Evolutionary conservation across 1,284 basidiomycete species (phyloP).

Genomic region (Leucoagaricus sp.): DNA sequence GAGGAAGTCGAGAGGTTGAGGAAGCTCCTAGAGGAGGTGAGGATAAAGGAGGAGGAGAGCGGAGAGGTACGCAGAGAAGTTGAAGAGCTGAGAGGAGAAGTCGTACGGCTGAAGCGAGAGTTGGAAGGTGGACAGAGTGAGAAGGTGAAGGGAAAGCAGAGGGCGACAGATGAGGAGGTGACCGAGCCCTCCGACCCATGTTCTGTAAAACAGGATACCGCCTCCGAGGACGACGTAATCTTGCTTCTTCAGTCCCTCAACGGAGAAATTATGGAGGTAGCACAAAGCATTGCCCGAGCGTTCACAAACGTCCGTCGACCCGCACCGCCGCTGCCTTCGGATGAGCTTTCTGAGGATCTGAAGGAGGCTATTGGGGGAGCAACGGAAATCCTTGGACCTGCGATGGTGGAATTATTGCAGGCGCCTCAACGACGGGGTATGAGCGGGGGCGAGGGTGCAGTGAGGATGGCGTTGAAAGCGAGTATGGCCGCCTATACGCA

Average conservation of each 20-base stretch:
- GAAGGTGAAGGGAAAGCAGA: not conserved
- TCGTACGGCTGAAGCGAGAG: conserved; percentile 8
- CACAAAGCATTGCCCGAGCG: conserved; percentile 6
- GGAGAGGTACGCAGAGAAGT: conserved; percentile 1
- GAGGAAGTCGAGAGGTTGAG: conserved; percentile 6
- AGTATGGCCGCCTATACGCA: conserved; percentile 43
- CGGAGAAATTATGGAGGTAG: conserved; percentile 9
- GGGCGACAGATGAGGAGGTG: conserved; percentile 6
- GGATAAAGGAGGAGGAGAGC: conserved; percentile 1
- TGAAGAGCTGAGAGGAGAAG: not conserved
- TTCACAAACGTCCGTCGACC: conserved; percentile 4
- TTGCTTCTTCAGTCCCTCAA: conserved; percentile 1
- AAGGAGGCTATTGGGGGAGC: conserved; percentile 15
- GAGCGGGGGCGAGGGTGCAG: conserved; percentile 42
- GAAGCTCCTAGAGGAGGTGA: conserved; percentile 3
- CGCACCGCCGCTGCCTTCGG: not conserved
- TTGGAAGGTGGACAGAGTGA: conserved; percentile 1
- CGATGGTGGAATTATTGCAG: conserved; percentile 14
- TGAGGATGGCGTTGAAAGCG: conserved; percentile 56
- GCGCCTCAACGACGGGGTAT: conserved; percentile 19
- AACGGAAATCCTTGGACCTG: conserved; percentile 15
- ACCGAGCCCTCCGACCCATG: not conserved
- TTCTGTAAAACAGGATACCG: not conserved
- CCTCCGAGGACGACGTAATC: conserved; percentile 7
- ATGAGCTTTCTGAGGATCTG: conserved; percentile 11